phyloP scores from a whole-genome alignment of 192 early-diverging fungal species.

The Rhizophagus sp. region DNA sequence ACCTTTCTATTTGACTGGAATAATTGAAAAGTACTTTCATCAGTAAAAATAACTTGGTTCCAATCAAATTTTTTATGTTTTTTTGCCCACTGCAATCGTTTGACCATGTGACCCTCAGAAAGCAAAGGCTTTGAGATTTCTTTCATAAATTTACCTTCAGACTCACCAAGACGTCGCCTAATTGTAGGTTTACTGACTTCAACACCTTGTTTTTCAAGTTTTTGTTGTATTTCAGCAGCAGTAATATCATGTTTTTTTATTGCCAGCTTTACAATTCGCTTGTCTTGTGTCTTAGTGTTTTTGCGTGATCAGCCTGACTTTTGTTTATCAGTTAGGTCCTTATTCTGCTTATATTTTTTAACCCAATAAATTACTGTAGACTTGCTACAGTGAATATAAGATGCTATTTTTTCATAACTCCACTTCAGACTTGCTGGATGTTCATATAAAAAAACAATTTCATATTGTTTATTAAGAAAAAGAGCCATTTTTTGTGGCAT shows the following conservation, averaged over 20 bases:
- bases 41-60: not conserved
- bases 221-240: not conserved
- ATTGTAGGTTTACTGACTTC: not conserved
- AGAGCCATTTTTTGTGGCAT: not conserved
- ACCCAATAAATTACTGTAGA: not conserved
- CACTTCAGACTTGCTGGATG: not conserved
- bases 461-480: not conserved
- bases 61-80: not conserved
- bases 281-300: not conserved
- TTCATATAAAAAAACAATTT: not conserved
- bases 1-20: too few relatives aligned
- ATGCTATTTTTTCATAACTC: conserved; percentile 4
- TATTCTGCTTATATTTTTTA: not conserved
- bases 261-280: too few relatives aligned
- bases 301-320: not conserved
- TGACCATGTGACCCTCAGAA: too few relatives aligned
- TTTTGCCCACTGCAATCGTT: not conserved
- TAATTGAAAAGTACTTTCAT: too few relatives aligned
- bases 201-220: not conserved
- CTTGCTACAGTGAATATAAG: not conserved
- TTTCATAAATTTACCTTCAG: not conserved
- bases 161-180: not conserved
- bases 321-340: not conserved
- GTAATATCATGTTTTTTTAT: conserved; percentile 3
- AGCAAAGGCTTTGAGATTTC: not conserved